These are phyloP conservation scores for Grosmannia clavigera DNA, from an alignment of 2,329 filamentous ascomycete species.

Conservation along the genomic window DNA sequence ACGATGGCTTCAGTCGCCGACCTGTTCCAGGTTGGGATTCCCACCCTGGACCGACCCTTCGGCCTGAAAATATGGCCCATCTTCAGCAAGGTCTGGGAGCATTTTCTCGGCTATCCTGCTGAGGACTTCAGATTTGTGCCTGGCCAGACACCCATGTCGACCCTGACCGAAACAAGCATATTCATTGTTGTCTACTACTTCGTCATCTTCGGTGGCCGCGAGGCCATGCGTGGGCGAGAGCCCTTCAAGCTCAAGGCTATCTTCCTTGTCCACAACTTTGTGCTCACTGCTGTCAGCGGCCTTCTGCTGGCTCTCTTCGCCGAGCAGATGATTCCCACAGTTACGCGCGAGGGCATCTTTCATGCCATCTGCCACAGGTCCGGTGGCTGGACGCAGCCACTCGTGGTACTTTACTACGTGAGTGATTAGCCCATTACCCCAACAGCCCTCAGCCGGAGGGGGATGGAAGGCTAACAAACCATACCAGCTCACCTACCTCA, in stretches of 20 bases:
- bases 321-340: conserved; percentile 78
- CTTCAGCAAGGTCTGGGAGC: conserved; percentile 77
- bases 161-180: conserved; percentile 66
- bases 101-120: conserved; percentile 66
- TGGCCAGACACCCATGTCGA: conserved; percentile 80
- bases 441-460: too few relatives aligned
- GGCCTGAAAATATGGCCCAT: conserved; percentile 87
- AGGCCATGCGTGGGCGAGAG: conserved; percentile 78
- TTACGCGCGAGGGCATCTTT: conserved; percentile 74
- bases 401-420: conserved; percentile 96
- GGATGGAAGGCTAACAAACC: conserved; percentile 17
- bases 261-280: conserved; percentile 95
- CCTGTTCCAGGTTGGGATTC: conserved; percentile 41
- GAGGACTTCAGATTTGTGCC: conserved; percentile 76
- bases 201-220: conserved; percentile 84
- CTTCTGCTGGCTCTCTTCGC: conserved; percentile 72
- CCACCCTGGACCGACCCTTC: conserved; percentile 83
- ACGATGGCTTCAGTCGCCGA: conserved; percentile 9
- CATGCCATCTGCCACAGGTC: conserved; percentile 69
- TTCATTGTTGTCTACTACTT: conserved; percentile 84
- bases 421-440: conserved; percentile 23
- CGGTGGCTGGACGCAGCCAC: conserved; percentile 86
- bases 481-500: conserved; percentile 85
- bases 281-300: conserved; percentile 76
- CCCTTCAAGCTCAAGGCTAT: conserved; percentile 77